Evolutionary conservation across 1,139 yeast genomes (phyloP).

Genomic region (Yamadazyma atmosphaerica): DNA sequence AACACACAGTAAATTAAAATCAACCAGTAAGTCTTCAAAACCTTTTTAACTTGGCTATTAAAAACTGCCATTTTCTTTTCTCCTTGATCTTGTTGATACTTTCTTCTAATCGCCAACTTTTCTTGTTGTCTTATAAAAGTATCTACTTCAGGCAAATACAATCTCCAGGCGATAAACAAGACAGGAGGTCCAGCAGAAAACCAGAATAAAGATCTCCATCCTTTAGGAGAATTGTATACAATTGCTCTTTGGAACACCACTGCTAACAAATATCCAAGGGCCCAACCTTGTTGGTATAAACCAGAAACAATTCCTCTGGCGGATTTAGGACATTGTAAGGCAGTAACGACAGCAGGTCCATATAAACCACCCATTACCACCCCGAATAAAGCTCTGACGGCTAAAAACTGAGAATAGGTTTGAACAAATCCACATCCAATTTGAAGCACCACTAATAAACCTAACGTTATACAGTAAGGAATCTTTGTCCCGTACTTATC

Average conservation of each 20-base stretch:
- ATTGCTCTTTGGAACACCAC: conserved; percentile 45
- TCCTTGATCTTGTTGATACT: conserved; percentile 9
- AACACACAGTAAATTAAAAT: conserved; percentile 35
- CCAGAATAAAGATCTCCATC: conserved; percentile 83
- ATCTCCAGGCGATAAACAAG: conserved; percentile 33
- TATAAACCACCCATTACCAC: conserved; percentile 46
- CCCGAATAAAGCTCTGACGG: conserved; percentile 42
- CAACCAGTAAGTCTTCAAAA: conserved; percentile 39
- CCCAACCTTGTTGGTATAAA: conserved; percentile 45
- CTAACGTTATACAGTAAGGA: conserved; percentile 36
- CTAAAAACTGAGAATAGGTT: conserved; percentile 39
- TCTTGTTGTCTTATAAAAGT: conserved; percentile 26
- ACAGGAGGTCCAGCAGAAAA: conserved; percentile 63
- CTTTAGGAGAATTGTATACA: conserved; percentile 32
- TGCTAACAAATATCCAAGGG: conserved; percentile 43
- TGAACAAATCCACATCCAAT: conserved; percentile 43
- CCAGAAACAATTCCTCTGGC: conserved; percentile 46
- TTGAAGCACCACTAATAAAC: conserved; percentile 34
- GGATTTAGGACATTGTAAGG: conserved; percentile 35
- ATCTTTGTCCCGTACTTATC: conserved; percentile 38
- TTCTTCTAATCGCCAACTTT: conserved; percentile 16
- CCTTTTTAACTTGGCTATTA: conserved; percentile 24
- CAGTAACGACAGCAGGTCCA: conserved; percentile 40
- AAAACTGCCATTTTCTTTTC: conserved; percentile 12
- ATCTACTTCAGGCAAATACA: conserved; percentile 34